These are phyloP conservation scores for Sanghuangporus baumii DNA, from an alignment of 1,284 basidiomycete species.

Conservation along the genomic window DNA sequence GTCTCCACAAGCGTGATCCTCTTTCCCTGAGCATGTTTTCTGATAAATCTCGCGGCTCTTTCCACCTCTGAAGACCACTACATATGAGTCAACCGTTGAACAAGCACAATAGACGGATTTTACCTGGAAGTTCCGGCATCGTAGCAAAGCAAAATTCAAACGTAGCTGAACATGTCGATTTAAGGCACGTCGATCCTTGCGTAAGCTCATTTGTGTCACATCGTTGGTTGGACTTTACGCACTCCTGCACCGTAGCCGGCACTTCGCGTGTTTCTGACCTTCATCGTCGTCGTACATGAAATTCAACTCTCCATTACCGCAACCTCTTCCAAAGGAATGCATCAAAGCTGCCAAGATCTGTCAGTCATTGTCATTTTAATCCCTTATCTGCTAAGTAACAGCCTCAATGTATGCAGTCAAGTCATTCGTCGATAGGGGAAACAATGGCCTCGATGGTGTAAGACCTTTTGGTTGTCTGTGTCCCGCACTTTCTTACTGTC, in stretches of 20 bases:
- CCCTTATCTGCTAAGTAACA: constrained; percentile 15
- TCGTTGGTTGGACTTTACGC: neutral
- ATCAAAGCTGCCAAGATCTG: constrained; percentile 71
- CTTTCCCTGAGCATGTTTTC: constrained; percentile 50
- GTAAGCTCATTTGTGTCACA: neutral
- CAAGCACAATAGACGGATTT: constrained; percentile 8
- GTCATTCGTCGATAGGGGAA: constrained; percentile 65
- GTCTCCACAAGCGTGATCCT: constrained; percentile 55
- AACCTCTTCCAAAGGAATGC: constrained; percentile 69
- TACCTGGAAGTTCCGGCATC: constrained; percentile 68
- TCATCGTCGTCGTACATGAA: constrained; percentile 40
- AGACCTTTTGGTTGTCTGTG: constrained; percentile 12
- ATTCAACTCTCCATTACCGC: constrained; percentile 62
- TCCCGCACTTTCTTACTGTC: neutral
- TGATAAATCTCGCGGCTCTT: constrained; percentile 40
- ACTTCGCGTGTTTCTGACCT: constrained; percentile 7
- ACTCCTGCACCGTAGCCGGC: neutral
- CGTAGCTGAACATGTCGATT: neutral
- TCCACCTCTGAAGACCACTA: neutral
- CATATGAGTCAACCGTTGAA: neutral
- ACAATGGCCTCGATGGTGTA: constrained; percentile 69
- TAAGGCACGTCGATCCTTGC: neutral
- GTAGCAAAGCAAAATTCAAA: neutral
- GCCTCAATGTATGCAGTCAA: constrained; percentile 40
- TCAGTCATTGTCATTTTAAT: constrained; percentile 29